These are phyloP conservation scores for Raffaelea albimanens DNA, from an alignment of 2,329 filamentous ascomycete genomes.

Conservation along the genomic window DNA sequence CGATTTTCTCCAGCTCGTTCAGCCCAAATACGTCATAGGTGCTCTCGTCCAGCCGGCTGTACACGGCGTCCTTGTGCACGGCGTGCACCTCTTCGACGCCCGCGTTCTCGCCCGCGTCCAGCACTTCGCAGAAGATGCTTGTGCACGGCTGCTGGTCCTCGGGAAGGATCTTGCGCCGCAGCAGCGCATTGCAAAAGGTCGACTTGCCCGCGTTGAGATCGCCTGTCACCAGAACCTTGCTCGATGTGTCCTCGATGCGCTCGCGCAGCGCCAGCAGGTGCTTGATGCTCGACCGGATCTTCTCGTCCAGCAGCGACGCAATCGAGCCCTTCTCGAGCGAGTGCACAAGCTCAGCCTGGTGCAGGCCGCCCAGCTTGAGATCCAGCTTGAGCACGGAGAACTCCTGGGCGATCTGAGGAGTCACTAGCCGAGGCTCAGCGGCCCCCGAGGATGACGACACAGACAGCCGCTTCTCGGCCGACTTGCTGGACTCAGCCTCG, in stretches of 20 bases:
- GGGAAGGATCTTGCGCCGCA: constrained; percentile 84
- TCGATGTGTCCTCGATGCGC: constrained; percentile 92
- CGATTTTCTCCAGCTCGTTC: constrained; percentile 74
- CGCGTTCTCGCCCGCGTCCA: constrained; percentile 84
- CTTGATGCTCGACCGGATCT: constrained; percentile 87
- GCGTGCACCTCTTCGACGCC: constrained; percentile 93
- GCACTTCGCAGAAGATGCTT: constrained; percentile 94
- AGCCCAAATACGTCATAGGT: constrained; percentile 85
- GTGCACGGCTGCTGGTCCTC: constrained; percentile 98
- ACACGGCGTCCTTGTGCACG: constrained; percentile 69
- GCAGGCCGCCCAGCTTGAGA: constrained; percentile 75
- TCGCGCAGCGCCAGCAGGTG: constrained; percentile 81
- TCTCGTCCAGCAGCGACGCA: constrained; percentile 82
- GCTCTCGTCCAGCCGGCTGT: constrained; percentile 84
- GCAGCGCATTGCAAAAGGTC: constrained; percentile 94
- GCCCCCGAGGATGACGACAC: constrained; percentile 19
- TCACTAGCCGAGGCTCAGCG: constrained; percentile 71
- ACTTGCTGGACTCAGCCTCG: constrained; percentile 62
- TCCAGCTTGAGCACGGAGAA: constrained; percentile 95
- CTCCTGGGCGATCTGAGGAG: constrained; percentile 87
- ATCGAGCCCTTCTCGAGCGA: constrained; percentile 89
- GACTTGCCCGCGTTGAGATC: constrained; percentile 97
- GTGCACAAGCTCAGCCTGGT: constrained; percentile 86
- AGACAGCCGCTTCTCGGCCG: constrained; percentile 46
- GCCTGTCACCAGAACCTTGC: constrained; percentile 91